Percentiles rank a stretch among this genome's conserved stretches.
These are phyloP conservation scores for Yarrowia yakushimensis DNA, from an alignment of 805 yeast genomes.

Conservation along the genomic window DNA sequence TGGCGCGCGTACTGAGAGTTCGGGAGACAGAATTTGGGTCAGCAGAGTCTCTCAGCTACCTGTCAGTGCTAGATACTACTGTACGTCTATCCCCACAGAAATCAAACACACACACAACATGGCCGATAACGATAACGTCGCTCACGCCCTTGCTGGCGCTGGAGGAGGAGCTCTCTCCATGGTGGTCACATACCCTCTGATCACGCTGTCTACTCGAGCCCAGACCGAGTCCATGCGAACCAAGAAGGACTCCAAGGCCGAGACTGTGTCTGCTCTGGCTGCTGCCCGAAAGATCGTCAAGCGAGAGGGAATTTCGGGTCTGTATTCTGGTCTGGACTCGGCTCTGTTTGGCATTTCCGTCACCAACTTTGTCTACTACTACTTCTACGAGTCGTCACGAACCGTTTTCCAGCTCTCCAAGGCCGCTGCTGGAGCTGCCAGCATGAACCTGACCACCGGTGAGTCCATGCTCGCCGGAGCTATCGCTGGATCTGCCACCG, in stretches of 20 bases:
- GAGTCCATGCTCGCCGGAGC: slow-evolving; percentile 78
- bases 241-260: slow-evolving; percentile 30
- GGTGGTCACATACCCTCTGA: slow-evolving; percentile 85
- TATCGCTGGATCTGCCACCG: slow-evolving; percentile 82
- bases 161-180: slow-evolving; percentile 87
- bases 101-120: background rate
- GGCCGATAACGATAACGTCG: slow-evolving; percentile 43
- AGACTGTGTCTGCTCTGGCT: slow-evolving; percentile 35
- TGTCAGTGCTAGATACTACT: background rate
- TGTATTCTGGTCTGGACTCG: slow-evolving; percentile 82
- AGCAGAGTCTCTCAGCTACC: background rate
- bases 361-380: slow-evolving; percentile 85
- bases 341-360: slow-evolving; percentile 82
- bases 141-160: slow-evolving; percentile 94
- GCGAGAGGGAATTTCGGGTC: slow-evolving; percentile 62
- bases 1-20: background rate
- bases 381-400: slow-evolving; percentile 74
- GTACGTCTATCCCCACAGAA: background rate
- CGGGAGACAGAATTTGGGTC: slow-evolving; percentile 1
- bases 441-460: slow-evolving; percentile 50
- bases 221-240: slow-evolving; percentile 55
- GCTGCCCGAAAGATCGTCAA: slow-evolving; percentile 48
- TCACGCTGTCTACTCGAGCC: slow-evolving; percentile 80
- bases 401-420: slow-evolving; percentile 32
- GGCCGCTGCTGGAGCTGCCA: slow-evolving; percentile 26